phyloP scores from a whole-genome alignment of 139 green algal species.

The Chlamydomonas sphaeroides region DNA sequence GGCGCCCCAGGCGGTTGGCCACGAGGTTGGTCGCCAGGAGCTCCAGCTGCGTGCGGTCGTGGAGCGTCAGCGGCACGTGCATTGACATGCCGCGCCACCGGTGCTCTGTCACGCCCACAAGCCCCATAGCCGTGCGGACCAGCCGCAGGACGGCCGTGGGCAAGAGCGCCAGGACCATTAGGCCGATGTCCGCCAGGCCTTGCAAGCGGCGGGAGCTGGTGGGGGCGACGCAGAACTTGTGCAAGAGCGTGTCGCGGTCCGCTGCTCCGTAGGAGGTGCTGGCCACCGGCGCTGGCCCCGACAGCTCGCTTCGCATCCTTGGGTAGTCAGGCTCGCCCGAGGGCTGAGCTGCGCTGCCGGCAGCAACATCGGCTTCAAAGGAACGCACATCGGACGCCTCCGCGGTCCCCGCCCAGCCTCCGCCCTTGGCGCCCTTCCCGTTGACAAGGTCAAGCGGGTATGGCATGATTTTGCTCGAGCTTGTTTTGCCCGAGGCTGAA shows the following conservation, averaged over 20 bases:
- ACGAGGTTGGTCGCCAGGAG: neutral
- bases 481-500: no score
- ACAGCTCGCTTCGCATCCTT: neutral
- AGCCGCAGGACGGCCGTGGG: slow-evolving; percentile 17
- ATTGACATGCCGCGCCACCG: slow-evolving; percentile 48
- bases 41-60: slow-evolving; percentile 36
- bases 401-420: no score
- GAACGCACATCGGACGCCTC: no score
- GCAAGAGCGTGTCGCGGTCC: slow-evolving; percentile 12
- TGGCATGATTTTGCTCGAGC: no score
- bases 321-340: neutral
- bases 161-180: slow-evolving; percentile 5
- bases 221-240: slow-evolving; percentile 15
- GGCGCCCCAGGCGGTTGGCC: neutral
- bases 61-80: slow-evolving; percentile 3
- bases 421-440: no score
- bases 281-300: neutral
- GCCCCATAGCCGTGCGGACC: slow-evolving; percentile 17
- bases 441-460: no score
- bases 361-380: no score
- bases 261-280: neutral
- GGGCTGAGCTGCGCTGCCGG: no score
- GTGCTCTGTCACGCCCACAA: slow-evolving; percentile 48
- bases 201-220: slow-evolving; percentile 11
- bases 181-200: slow-evolving; percentile 1